Evolutionary conservation across 768 basidiomycete genomes (phyloP), one percentile per base, ranked within the genome.

Genomic region (Mycena rebaudengoi): DNA sequence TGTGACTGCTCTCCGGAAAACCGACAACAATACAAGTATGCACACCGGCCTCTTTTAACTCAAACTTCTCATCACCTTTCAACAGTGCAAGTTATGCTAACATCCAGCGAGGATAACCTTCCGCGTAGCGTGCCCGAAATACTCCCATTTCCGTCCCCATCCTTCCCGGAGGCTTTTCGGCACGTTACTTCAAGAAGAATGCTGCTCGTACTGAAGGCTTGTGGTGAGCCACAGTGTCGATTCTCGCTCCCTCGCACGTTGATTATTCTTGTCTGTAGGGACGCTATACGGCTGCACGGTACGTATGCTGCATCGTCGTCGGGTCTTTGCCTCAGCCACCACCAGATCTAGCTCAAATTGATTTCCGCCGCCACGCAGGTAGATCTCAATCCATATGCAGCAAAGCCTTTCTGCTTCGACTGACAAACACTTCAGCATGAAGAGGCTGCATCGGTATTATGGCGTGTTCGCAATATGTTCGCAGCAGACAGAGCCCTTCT

Each of bases 381-480:
- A 56, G 43, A 35, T 25, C 29, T 30, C 21, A 29, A 57, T 46
- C 21, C 14, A 8, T 37, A 25, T 20, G 5, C 32, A 8, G 21
- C 14, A 33, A 25, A 20, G 41, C 21, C 20, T 20, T 56, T 23
- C 32, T 28, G 7, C 33, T 14, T 25, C 29, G 21, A 4, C 33
- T 41, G 21, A 21, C 14, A 28, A 20, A 20, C 13, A 25, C 28
- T 44, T 8, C 29, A 68, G 67, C 26, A 68, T 40, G 32, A 54
- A 28, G 64, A 53, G 28, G 67, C 62, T 43, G 66, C 62, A 10
- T 67, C 61, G 18, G 62, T 50, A 14, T 37, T 67, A 10, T 67
- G 66, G 66, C 61, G 72, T 70, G 62, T 60, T 20, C 48, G 64
- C 4, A 60, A 74, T 78, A 62, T 68, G 60, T 16, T 68, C 13